Base-by-base conservation (phyloP, 495 filamentous ascomycete genomes). In the Penicillium taxi region DNA sequence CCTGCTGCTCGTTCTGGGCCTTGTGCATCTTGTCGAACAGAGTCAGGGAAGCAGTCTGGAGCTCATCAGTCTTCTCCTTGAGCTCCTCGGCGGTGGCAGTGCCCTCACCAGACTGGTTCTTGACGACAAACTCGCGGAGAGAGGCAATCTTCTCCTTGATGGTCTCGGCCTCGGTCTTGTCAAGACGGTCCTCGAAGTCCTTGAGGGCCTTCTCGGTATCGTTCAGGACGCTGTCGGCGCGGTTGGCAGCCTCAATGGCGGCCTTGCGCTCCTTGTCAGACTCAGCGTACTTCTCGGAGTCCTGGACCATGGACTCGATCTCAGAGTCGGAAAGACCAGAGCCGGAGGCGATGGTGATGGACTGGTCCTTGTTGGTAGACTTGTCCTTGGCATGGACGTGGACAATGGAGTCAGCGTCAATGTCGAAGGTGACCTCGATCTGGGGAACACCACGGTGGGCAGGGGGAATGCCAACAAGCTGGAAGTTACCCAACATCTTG, bases 11-110 rank as follows among this genome's bases (percentile, higher is more conserved):
- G 47, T 63, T 52, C 46, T 86, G 78, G 32, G 93, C 87, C 75
- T 93, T 93, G 80, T 98, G 91, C 86, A 98, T 94, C 82, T 98
- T 95, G 73, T 96, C 91, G 66, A 98, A 98, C 48, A 96, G 78
- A 63, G 82, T 94, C 70, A 98, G 74, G 69, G 84, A 89, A 41
- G 91, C 86, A 56, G 80, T 85, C 69, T 96, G 93, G 51, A 98
- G 80, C 66, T 96, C 91, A 45, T 96, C 93, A 44, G 82, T 90
- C 84, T 96, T 95, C 70, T 84, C 80, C 81, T 96, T 98, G 57
- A 98, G 74, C 61, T 95, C 84, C 42, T 80, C 85, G 14, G 87
- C 83, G 22, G 88, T 91, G 47, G 83, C 74, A 41, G 72, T 75
- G 50, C 80, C 77, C 70, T 98, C 91, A 37, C 89, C 91, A 47